Conservation (phyloP, 208 protist species). For the Acanthamoeba rhysodes region DNA sequence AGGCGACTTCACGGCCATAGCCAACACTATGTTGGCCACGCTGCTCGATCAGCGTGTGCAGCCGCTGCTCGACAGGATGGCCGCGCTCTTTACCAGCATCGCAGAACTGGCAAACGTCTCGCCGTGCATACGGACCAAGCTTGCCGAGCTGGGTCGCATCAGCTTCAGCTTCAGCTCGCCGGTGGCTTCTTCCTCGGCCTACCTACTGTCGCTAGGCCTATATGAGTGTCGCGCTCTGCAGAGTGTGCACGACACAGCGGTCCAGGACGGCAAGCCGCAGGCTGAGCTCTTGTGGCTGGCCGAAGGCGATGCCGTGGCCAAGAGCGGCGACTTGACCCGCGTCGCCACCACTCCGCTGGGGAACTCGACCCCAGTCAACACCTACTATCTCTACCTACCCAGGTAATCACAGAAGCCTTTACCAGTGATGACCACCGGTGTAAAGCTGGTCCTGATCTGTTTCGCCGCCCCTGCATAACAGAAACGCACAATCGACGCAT, state of each 20-base stretch:
- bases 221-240: conserved; percentile 3
- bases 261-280: not conserved
- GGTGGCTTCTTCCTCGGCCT: not conserved
- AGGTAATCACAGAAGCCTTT: not conserved
- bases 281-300: conserved; percentile 24
- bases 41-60: not conserved
- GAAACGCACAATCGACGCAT: conserved; percentile 6
- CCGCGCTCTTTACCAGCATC: not conserved
- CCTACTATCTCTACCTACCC: conserved; percentile 51
- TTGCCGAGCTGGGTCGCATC: not conserved
- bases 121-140: conserved; percentile 19
- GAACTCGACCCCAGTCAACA: not conserved
- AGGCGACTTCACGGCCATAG: not conserved
- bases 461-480: not conserved
- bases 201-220: not conserved
- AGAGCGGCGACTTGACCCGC: conserved; percentile 19
- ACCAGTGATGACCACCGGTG: not conserved
- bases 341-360: not conserved
- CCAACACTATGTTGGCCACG: not conserved
- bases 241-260: not conserved
- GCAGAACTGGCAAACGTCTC: not conserved
- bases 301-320: conserved; percentile 1
- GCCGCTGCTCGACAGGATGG: not conserved
- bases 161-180: not conserved
- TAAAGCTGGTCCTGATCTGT: not conserved